Base-by-base conservation (phyloP, 768 basidiomycete genomes). In the Dioszegia crocea region DNA sequence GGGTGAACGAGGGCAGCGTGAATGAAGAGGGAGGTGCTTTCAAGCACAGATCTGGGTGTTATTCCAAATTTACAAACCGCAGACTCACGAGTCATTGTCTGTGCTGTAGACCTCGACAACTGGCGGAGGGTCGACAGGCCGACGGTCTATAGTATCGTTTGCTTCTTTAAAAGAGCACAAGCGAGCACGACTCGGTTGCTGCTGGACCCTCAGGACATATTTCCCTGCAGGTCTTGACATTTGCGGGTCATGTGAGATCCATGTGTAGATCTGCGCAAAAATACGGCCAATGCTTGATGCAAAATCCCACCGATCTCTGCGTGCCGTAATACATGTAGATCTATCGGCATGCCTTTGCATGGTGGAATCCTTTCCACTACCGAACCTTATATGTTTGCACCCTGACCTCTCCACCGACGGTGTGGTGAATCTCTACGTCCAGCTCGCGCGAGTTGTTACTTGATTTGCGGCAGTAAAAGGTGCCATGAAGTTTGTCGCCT, bases 381-480 rank as follows among this genome's bases (percentile, higher is more conserved):
- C 57, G 17, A 12, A 59, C 57, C 36, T 59, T 59, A 33, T 27
- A 59, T 6, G 39, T 16, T 31, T 59, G 57, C 10, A 57, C 47
- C 26, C n/a, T 36, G 4, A 39, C 31, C 26, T 47, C 56, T 4
- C 33, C 85, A 74, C 85, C 88, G 78, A 84, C 17, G 48, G 64
- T 24, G 74, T 77, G 71, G 74, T 92, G 90, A 36, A 97, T 89
- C 79, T 94, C 92, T 14, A 97, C 84, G 61, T 93, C 88, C 46
- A 97, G 78, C 73, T 96, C 93, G 47, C 94, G 82, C 39, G 88
- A 86, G 75, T 97, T 97, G 53, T 60, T 68, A 31, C 81, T 78
- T 69, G 84, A 88, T 80, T 97, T 97, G 62, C 81, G 82, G 70
- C 89, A 89, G 67, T 84, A 82, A 81, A 97, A 93, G n/a, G 78